Evolutionary conservation across 202 grass and related monocot species (phyloP).

Genomic region (Dendrocalamus latiflorus): DNA sequence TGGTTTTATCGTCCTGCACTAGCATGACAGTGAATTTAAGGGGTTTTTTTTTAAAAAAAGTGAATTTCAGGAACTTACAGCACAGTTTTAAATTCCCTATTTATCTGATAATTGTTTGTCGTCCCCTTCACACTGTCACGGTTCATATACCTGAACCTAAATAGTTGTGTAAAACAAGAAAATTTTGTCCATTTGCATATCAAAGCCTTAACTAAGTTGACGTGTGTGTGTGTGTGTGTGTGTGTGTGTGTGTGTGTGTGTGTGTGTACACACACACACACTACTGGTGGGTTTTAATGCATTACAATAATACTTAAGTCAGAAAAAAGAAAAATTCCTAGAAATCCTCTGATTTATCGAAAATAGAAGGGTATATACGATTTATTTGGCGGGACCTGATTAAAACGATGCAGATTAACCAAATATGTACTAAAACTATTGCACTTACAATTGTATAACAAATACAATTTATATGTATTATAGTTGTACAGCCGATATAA

Average conservation of each 20-base stretch:
- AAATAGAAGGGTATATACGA: neutral
- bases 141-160: neutral
- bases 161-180: neutral
- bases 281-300: too few relatives aligned
- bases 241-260: too few relatives aligned
- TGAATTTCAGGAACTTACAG: slow-evolving; percentile 8
- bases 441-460: neutral
- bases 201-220: neutral
- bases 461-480: neutral
- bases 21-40: slow-evolving; percentile 9
- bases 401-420: neutral
- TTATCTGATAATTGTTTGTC: neutral
- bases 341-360: neutral
- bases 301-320: neutral
- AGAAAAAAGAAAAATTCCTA: neutral
- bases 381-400: neutral
- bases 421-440: slow-evolving; percentile 13
- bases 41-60: neutral
- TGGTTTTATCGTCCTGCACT: neutral
- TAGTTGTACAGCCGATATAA: neutral
- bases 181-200: neutral
- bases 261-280: too few relatives aligned
- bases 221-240: too few relatives aligned
- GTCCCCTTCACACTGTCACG: neutral
- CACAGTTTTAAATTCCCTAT: neutral